phyloP scores from a whole-genome alignment of 441 rosid species.

The Gossypium trilobum region DNA sequence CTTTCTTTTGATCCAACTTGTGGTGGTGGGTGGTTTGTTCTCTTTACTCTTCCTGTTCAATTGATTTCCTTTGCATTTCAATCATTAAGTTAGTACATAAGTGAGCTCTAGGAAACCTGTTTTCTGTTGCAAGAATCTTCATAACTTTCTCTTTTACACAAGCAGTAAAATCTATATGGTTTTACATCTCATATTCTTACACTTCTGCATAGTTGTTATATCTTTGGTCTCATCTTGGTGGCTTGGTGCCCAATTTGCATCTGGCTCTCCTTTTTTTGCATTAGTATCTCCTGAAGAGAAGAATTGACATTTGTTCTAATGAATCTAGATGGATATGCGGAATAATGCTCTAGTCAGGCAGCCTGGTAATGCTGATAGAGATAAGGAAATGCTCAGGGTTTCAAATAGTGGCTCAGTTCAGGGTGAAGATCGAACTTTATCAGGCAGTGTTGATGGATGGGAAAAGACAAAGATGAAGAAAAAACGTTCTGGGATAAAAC shows the following conservation, averaged over 20 bases:
- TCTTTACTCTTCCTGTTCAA: background rate
- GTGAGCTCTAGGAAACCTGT: background rate
- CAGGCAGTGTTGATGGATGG: slow-evolving; percentile 85
- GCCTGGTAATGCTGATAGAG: slow-evolving; percentile 63
- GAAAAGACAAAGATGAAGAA: slow-evolving; percentile 94
- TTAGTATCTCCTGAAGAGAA: slow-evolving; percentile 17
- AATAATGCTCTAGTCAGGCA: slow-evolving; percentile 54
- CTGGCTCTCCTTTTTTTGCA: slow-evolving; percentile 6
- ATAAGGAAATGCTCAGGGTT: slow-evolving; percentile 56
- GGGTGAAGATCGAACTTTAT: slow-evolving; percentile 65
- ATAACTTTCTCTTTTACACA: background rate
- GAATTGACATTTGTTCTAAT: slow-evolving; percentile 23
- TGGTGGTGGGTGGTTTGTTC: background rate
- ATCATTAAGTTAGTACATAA: background rate
- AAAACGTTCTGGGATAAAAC: slow-evolving; percentile 85
- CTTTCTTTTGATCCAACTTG: background rate
- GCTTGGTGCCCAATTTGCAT: slow-evolving; percentile 11
- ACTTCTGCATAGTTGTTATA: background rate
- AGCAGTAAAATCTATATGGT: background rate
- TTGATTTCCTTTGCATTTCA: background rate
- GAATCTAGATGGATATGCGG: slow-evolving; percentile 60
- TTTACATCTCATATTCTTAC: background rate
- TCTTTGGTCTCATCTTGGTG: slow-evolving; percentile 6
- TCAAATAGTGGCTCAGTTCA: slow-evolving; percentile 47
- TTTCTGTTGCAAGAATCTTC: background rate